Conservation (phyloP, 441 rosid genomes). For the Corymbia calophylla region DNA sequence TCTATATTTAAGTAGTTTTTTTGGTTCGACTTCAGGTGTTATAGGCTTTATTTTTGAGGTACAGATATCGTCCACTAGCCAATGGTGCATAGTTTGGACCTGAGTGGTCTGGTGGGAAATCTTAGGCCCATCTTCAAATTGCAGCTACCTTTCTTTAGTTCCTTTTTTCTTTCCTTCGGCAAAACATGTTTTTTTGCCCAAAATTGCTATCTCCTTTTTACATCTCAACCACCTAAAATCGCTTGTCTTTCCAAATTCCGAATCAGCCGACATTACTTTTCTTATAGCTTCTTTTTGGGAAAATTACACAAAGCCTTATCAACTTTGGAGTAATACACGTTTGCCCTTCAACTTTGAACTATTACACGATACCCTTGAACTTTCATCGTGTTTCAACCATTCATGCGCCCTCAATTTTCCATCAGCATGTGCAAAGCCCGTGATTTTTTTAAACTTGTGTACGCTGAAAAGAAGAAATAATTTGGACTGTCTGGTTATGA, state of each 20-base stretch:
- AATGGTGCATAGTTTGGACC: not conserved
- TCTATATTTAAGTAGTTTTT: not conserved
- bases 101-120: not conserved
- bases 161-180: too few relatives aligned
- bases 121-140: not conserved
- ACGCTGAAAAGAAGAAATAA: not conserved
- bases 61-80: not conserved
- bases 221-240: not conserved
- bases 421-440: not conserved
- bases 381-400: accelerated
- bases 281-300: not conserved
- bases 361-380: accelerated
- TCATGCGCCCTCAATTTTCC: not conserved
- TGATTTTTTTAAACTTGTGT: not conserved
- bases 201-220: not conserved
- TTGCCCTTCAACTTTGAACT: not conserved
- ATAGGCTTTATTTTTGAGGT: not conserved
- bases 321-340: not conserved
- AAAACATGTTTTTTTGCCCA: not conserved
- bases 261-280: not conserved
- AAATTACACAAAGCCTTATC: not conserved
- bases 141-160: not conserved
- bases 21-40: not conserved
- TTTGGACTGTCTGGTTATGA: not conserved
- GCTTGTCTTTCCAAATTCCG: not conserved